A percentile compares a stretch with the other conserved stretches of the same genome.
phyloP scores from a whole-genome alignment of 352 stramenopile genomes.

The Pythium oligandrum region DNA sequence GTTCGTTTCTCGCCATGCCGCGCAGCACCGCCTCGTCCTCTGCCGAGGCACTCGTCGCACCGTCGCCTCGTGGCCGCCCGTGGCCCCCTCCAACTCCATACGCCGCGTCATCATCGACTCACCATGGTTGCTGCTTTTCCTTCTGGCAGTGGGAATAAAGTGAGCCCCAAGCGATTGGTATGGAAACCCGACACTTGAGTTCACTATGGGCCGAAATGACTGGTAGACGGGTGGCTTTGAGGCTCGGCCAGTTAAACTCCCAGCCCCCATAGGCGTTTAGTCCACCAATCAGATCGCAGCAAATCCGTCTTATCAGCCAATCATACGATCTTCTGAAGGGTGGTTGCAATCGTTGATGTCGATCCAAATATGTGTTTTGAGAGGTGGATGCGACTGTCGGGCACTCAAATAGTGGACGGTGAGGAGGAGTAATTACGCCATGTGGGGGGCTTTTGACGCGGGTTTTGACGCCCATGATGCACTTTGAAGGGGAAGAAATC shows the following conservation, averaged over 20 bases:
- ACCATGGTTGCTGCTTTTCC: slow-evolving; percentile 87
- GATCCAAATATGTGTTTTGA: background rate
- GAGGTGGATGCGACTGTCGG: too few relatives aligned
- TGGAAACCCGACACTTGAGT: slow-evolving; percentile 41
- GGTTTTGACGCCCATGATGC: slow-evolving; percentile 15
- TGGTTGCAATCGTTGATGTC: too few relatives aligned
- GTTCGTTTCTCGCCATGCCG: too few relatives aligned
- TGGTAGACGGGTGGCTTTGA: slow-evolving; percentile 61
- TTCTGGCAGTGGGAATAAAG: slow-evolving; percentile 77
- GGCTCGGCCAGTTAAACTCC: slow-evolving; percentile 27
- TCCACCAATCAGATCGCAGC: slow-evolving; percentile 21
- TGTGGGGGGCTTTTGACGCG: background rate
- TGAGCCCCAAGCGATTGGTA: slow-evolving; percentile 33
- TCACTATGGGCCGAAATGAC: slow-evolving; percentile 76
- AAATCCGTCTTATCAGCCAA: slow-evolving; percentile 18
- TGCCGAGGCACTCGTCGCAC: too few relatives aligned
- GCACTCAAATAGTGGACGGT: slow-evolving; percentile 4
- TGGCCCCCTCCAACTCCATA: background rate
- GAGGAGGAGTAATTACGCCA: slow-evolving; percentile 8
- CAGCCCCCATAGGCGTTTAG: slow-evolving; percentile 14
- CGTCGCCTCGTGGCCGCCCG: too few relatives aligned
- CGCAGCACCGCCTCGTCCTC: too few relatives aligned
- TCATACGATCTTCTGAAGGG: background rate
- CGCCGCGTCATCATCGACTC: slow-evolving; percentile 14
- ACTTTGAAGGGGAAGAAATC: slow-evolving; percentile 30